Conservation (phyloP, 2,329 filamentous ascomycete species). For the Graphiopsis chlorocephala region DNA sequence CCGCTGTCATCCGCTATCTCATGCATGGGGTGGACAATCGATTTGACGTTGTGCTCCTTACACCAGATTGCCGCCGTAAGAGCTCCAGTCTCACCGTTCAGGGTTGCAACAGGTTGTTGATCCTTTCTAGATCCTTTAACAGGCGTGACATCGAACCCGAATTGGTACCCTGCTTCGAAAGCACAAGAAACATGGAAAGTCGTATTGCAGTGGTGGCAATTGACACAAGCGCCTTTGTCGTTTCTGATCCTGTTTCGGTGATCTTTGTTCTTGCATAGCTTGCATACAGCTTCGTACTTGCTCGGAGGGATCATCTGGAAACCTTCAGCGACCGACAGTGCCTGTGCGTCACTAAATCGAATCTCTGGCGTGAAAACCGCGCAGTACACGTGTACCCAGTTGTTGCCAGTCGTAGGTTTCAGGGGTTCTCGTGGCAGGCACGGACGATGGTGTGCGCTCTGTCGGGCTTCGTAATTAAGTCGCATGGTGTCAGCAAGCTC, state of each 20-base stretch:
- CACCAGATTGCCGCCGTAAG: constrained; percentile 89
- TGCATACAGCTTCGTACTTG: constrained; percentile 75
- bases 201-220: constrained; percentile 71
- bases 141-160: constrained; percentile 87
- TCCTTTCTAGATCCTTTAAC: constrained; percentile 87
- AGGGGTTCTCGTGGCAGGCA: constrained; percentile 82
- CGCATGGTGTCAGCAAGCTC: constrained; percentile 77
- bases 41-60: constrained; percentile 74
- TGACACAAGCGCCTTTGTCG: constrained; percentile 70
- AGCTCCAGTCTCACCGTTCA: constrained; percentile 77
- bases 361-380: constrained; percentile 90
- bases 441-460: constrained; percentile 81
- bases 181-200: constrained; percentile 88
- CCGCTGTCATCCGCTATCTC: constrained; percentile 70
- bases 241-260: constrained; percentile 28
- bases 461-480: constrained; percentile 77
- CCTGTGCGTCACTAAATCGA: constrained; percentile 82
- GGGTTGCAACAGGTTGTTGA: constrained; percentile 71
- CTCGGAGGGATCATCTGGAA: constrained; percentile 75
- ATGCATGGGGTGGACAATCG: constrained; percentile 72
- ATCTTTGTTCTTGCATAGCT: constrained; percentile 70
- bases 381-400: constrained; percentile 96
- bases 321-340: constrained; percentile 82
- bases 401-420: constrained; percentile 92
- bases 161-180: constrained; percentile 72